A percentile compares a stretch with the other conserved stretches of the same genome.
These are phyloP conservation scores for Colletotrichum spaethianum DNA, from an alignment of 2,329 filamentous ascomycete species.

Conservation along the genomic window DNA sequence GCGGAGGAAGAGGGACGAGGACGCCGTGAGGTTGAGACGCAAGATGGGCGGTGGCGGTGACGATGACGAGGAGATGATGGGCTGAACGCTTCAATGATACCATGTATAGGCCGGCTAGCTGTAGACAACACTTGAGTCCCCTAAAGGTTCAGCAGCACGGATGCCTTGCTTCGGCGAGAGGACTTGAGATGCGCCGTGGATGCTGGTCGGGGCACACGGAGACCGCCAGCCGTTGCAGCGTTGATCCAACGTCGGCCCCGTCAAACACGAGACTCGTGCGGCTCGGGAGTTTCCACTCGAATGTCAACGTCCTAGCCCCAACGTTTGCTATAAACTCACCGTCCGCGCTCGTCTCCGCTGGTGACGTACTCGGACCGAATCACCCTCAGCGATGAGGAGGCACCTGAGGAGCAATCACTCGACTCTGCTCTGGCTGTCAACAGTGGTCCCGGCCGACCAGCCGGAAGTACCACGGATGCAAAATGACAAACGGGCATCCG, in stretches of 20 bases:
- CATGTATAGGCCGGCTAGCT: slow-evolving; percentile 4
- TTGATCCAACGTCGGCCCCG: background rate
- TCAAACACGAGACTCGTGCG: background rate
- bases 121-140: background rate
- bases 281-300: background rate
- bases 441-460: background rate
- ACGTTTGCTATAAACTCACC: background rate
- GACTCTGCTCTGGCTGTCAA: background rate
- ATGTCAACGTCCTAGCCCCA: background rate
- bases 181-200: background rate
- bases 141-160: background rate
- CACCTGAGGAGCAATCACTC: background rate
- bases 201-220: no score
- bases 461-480: background rate
- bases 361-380: background rate
- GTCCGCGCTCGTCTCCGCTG: background rate
- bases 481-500: background rate
- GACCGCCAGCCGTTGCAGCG: background rate
- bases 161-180: background rate
- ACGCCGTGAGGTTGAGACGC: slow-evolving; percentile 37
- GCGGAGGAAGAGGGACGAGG: slow-evolving; percentile 59
- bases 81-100: slow-evolving; percentile 32
- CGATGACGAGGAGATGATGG: slow-evolving; percentile 40
- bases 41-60: slow-evolving; percentile 42
- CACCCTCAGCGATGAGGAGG: background rate